These are phyloP conservation scores for Naganishia liquefaciens DNA, from an alignment of 1,284 basidiomycete species.

Conservation along the genomic window DNA sequence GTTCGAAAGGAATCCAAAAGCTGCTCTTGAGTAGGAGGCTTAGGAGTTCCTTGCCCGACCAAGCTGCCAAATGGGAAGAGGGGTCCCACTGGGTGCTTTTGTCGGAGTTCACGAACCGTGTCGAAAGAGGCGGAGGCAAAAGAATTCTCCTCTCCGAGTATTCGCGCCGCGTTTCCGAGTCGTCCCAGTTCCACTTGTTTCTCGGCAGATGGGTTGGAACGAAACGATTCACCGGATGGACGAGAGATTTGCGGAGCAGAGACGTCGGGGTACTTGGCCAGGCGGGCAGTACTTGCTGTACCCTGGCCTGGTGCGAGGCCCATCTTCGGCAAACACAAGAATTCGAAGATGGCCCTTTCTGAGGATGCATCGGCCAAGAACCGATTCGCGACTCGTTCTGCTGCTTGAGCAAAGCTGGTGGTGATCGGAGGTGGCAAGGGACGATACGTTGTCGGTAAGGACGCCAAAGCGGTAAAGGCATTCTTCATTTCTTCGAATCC, in stretches of 20 bases:
- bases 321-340: slow-evolving; percentile 12
- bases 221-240: too few species aligned
- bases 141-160: not conserved
- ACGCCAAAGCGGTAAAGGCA: slow-evolving; percentile 8
- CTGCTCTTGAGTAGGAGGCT: not conserved
- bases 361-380: not conserved
- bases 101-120: not conserved
- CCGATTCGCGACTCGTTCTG: slow-evolving; percentile 5
- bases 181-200: slow-evolving; percentile 16
- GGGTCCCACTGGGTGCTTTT: not conserved
- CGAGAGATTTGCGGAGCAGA: too few species aligned
- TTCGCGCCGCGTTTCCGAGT: slow-evolving; percentile 5
- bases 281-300: too few species aligned
- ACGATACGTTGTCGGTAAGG: slow-evolving; percentile 4
- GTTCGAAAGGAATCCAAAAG: slow-evolving; percentile 8
- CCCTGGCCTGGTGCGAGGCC: slow-evolving; percentile 16
- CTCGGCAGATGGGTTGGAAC: not conserved
- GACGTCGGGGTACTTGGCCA: too few species aligned
- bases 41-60: not conserved
- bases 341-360: slow-evolving; percentile 2
- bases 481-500: not conserved
- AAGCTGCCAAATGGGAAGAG: not conserved
- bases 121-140: not conserved
- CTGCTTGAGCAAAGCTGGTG: slow-evolving; percentile 6
- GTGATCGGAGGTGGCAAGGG: slow-evolving; percentile 5